phyloP scores from a whole-genome alignment of 768 basidiomycete species.

The Mycena capillaripes region DNA sequence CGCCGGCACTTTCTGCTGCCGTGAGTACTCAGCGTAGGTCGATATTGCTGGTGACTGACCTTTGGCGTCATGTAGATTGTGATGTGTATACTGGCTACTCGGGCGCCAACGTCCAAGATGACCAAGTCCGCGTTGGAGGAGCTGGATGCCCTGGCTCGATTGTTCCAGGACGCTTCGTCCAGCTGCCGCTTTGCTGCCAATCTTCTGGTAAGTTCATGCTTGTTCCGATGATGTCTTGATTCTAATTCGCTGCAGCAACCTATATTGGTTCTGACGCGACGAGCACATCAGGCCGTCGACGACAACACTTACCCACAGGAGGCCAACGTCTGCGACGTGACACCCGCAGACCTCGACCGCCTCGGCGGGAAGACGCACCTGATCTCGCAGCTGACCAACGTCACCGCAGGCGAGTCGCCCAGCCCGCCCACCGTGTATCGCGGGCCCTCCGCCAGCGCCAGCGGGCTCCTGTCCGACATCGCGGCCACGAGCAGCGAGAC shows the following conservation, averaged over 20 bases:
- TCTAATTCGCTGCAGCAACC: constrained; percentile 47
- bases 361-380: constrained; percentile 68
- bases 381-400: constrained; percentile 39
- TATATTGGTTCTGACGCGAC: constrained; percentile 56
- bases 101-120: constrained; percentile 64
- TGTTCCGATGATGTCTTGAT: neutral
- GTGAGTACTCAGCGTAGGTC: constrained; percentile 55
- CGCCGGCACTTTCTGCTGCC: constrained; percentile 72
- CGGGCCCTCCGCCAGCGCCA: neutral
- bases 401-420: constrained; percentile 1
- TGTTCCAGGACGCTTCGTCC: constrained; percentile 64
- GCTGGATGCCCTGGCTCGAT: constrained; percentile 55
- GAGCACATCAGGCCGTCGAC: constrained; percentile 59
- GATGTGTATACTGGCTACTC: constrained; percentile 68
- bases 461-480: constrained; percentile 9
- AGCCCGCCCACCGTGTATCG: neutral
- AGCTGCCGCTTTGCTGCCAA: constrained; percentile 60
- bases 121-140: constrained; percentile 62
- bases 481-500: constrained; percentile 30
- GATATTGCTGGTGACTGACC: neutral
- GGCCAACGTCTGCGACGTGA: constrained; percentile 44
- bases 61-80: constrained; percentile 59
- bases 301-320: constrained; percentile 32
- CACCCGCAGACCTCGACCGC: constrained; percentile 65
- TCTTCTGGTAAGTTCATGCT: constrained; percentile 54